These are phyloP conservation scores for Amanita thiersii DNA, from an alignment of 768 basidiomycete genomes.

Conservation along the genomic window DNA sequence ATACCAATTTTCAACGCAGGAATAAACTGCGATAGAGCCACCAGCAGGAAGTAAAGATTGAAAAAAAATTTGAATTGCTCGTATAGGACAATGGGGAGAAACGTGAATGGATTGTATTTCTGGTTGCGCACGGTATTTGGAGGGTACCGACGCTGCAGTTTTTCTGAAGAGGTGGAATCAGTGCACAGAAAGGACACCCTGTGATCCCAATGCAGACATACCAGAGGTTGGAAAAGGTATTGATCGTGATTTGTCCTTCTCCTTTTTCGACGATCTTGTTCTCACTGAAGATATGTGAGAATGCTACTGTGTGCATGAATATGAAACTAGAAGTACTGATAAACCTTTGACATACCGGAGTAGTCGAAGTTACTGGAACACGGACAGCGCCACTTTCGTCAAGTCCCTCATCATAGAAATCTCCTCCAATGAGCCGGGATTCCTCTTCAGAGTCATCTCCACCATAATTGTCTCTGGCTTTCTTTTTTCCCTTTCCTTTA, in stretches of 20 bases:
- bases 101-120: constrained; percentile 96
- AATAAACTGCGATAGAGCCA: constrained; percentile 92
- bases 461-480: constrained; percentile 47
- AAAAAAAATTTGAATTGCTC: constrained; percentile 99
- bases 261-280: constrained; percentile 18
- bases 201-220: constrained; percentile 17
- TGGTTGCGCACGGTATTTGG: constrained; percentile 94
- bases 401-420: constrained; percentile 29
- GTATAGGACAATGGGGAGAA: constrained; percentile 94
- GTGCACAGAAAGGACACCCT: neutral
- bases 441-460: constrained; percentile 66
- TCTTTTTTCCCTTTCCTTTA: constrained; percentile 28
- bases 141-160: constrained; percentile 63
- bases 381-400: constrained; percentile 11
- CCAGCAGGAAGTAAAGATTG: constrained; percentile 96
- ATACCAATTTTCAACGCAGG: constrained; percentile 93
- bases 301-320: constrained; percentile 12
- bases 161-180: constrained; percentile 34
- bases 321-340: neutral
- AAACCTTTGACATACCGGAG: constrained; percentile 13
- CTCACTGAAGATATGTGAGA: constrained; percentile 18
- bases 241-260: constrained; percentile 70
- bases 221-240: constrained; percentile 74
- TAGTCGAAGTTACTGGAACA: constrained; percentile 11
- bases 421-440: constrained; percentile 38